These are phyloP conservation scores for Trichoderma pleuroti DNA, from an alignment of 2,329 filamentous ascomycete species.

Conservation along the genomic window DNA sequence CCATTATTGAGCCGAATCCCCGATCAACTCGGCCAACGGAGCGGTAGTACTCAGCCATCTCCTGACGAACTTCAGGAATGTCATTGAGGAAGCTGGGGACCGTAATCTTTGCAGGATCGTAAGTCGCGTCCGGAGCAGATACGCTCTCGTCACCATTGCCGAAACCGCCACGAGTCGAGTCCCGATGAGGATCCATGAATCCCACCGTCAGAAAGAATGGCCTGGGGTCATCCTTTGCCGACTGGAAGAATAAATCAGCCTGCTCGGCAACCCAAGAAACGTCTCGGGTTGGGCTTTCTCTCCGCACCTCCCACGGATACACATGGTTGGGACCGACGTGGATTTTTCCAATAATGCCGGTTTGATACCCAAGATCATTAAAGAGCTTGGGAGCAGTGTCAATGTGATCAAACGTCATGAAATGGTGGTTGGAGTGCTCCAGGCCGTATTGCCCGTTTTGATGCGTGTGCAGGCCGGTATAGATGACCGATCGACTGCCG, in stretches of 20 bases:
- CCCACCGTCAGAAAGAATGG: slow-evolving; percentile 7
- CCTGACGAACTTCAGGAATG: neutral
- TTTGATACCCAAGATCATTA: neutral
- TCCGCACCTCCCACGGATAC: slow-evolving; percentile 5
- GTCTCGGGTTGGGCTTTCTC: slow-evolving; percentile 5
- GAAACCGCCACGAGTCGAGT: slow-evolving; percentile 3
- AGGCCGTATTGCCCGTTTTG: slow-evolving; percentile 8
- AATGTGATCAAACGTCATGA: slow-evolving; percentile 6
- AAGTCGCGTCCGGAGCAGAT: neutral
- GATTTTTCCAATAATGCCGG: slow-evolving; percentile 5
- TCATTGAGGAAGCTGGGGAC: neutral
- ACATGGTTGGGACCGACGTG: slow-evolving; percentile 3
- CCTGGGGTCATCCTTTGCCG: neutral
- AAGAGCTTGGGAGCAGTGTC: slow-evolving; percentile 9
- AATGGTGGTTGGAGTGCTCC: slow-evolving; percentile 6
- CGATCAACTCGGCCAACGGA: neutral
- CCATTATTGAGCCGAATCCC: neutral
- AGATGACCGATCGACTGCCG: neutral
- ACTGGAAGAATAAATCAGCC: neutral
- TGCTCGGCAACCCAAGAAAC: slow-evolving; percentile 1
- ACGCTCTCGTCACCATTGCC: slow-evolving; percentile 4
- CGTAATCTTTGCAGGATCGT: neutral
- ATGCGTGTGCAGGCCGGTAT: slow-evolving; percentile 7
- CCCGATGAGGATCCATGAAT: slow-evolving; percentile 12
- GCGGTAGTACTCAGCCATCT: slow-evolving; percentile 7